Evolutionary conservation across 2,329 filamentous ascomycete genomes (phyloP), one percentile per base, ranked within the genome.

Genomic region (Didymella exigua): DNA sequence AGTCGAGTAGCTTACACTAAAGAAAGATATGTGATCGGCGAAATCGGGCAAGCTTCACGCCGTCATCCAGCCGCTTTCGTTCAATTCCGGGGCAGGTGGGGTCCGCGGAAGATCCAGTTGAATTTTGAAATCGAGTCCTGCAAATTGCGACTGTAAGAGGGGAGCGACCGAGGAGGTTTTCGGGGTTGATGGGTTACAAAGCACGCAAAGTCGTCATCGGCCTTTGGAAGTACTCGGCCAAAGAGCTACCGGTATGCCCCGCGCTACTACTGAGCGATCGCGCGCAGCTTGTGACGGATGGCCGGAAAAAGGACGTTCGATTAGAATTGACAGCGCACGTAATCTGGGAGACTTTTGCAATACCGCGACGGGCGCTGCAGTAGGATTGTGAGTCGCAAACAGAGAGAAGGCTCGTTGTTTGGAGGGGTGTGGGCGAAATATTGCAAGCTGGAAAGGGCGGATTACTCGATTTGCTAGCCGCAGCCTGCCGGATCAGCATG

Each of bases 171-270:
- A 50, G 24, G 36, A 42, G 36, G 49, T 41, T 40, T 56, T 50
- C 23, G 38, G 36, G 41, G 30, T 40, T 29, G 52, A 21, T 46
- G 33, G 27, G 46, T 49, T 47, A 50, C 46, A 46, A 47, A 47
- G 52, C 34, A 30, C 36, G 23, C 52, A 56, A 58, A 46, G 44
- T 56, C 64, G 63, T 67, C 66, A 68, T 67, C n/a, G n/a, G 18
- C 44, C 58, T 47, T 45, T 54, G 40, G 37, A 24, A 45, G 40
- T 24, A 41, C 49, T 41, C 33, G 44, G 48, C 40, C 27, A 49
- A 37, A 50, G 46, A 57, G 49, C 38, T 53, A 56, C n/a, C n/a
- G 46, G 27, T 50, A 37, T 57, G 54, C 54, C 54, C 54, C 54
- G 54, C 54, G 54, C 54, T 57, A 57, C 54, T 57, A 57, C 54